phyloP scores from a whole-genome alignment of 345 rosid species.

The Eucalyptus sp. region DNA sequence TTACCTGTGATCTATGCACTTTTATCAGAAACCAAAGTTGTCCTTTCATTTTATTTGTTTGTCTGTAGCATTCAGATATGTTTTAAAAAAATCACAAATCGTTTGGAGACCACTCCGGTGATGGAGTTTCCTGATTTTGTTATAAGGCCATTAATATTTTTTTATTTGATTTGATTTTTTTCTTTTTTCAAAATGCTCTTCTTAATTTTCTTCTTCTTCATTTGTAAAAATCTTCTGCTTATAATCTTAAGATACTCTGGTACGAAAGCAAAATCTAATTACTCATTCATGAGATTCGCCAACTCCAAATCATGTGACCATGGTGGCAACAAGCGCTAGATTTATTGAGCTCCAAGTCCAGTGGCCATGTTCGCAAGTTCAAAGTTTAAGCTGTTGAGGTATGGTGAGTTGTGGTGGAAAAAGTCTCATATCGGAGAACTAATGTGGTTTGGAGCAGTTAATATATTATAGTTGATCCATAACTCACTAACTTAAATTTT shows the following conservation, averaged over 20 bases:
- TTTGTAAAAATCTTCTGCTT: not conserved
- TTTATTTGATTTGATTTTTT: not conserved
- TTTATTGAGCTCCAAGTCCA: not conserved
- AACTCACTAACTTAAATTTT: not conserved
- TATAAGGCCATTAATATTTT: not conserved
- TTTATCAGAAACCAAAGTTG: not conserved
- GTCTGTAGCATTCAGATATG: not conserved
- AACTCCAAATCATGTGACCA: not conserved
- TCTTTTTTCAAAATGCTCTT: not conserved
- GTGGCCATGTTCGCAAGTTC: not conserved
- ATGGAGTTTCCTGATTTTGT: not conserved
- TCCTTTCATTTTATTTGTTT: accelerated
- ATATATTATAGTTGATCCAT: accelerated
- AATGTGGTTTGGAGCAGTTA: accelerated
- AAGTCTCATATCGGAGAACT: accelerated
- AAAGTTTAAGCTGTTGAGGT: not conserved
- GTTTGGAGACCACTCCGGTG: accelerated
- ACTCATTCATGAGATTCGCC: not conserved
- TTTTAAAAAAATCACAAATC: not conserved
- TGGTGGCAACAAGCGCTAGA: not conserved
- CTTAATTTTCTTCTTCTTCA: not conserved
- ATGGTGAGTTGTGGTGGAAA: not conserved
- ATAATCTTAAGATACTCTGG: accelerated
- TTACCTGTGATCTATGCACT: not conserved
- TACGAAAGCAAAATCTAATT: not conserved